Evolutionary conservation across 805 yeast species (phyloP), one percentile per base, ranked within the genome.

Genomic region (Kluyveromyces nonfermentans): DNA sequence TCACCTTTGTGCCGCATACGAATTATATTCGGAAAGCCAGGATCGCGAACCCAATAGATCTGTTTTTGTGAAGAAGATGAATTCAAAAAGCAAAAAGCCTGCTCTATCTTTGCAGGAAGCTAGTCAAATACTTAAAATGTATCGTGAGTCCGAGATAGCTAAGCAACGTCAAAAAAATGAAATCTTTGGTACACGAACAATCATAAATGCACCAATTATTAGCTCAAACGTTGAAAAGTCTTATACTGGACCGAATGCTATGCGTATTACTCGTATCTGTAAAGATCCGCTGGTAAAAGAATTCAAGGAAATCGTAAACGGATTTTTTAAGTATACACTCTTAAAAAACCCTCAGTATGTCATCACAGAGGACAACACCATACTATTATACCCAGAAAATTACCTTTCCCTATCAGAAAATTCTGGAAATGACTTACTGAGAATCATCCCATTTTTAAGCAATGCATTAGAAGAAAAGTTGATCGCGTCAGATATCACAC

Each of bases 41-140:
- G 96, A 85, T 60, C 76, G 75, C 2, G 96, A 86, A 50, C 96
- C 96, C 0, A 70, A 76, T 42, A 63, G 95, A 47, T 75, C 82
- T 9, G 90, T 87, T 0, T 79, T 75, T 50, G 70, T 87, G n/a
- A 63, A 68, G 40, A 60, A 69, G 37, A 49, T 44, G 1, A 57
- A 68, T 0, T 53, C 48, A 8, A 52, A 56, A 9, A 52, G 54
- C 31, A 19, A 22, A 5, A 53, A 48, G 20, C 67, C 67, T 20
- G 16, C 36, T 1, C 19, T 61, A 15, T 43, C 54, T 7, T 44
- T 62, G 19, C 41, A 21, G n/a, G 65, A 59, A 19, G 55, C 60
- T 3, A 40, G 71, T 35, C 65, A 72, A 1, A 61, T 82, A n/a
- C 64, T 64, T 22, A 74, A 74, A 41, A 74, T 75, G 0, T 53